Conservation (phyloP, 768 basidiomycete species). For the Termitomyces sp. region DNA sequence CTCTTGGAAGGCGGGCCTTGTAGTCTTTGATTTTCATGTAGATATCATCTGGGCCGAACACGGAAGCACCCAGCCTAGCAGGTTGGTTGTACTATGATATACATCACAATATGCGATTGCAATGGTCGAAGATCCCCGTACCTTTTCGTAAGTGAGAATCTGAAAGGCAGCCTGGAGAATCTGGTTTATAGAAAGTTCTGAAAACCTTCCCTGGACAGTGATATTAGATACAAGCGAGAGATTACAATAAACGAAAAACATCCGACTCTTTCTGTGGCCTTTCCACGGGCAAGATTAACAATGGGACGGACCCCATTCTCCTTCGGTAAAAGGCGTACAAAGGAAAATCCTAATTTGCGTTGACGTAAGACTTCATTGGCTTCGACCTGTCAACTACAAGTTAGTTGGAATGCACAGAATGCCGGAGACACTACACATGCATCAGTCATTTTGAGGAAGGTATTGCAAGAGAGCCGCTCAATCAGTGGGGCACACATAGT, state of each 20-base stretch:
- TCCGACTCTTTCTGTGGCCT: constrained; percentile 25
- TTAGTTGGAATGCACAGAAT: background rate
- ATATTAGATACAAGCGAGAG: background rate
- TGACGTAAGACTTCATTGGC: constrained; percentile 63
- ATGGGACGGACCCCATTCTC: constrained; percentile 94
- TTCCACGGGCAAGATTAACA: constrained; percentile 72
- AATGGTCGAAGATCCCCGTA: constrained; percentile 17
- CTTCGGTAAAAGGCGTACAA: constrained; percentile 87
- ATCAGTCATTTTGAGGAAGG: constrained; percentile 65
- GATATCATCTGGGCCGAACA: constrained; percentile 79
- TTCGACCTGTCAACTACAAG: constrained; percentile 39
- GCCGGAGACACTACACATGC: constrained; percentile 31
- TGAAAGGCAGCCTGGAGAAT: constrained; percentile 80
- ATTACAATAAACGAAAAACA: background rate
- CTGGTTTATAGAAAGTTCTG: constrained; percentile 76
- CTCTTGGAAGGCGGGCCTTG: constrained; percentile 44
- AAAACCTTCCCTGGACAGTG: constrained; percentile 22
- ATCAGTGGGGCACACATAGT: constrained; percentile 76
- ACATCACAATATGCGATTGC: background rate
- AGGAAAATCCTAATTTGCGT: constrained; percentile 76
- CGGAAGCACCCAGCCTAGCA: constrained; percentile 69
- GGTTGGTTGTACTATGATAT: constrained; percentile 51
- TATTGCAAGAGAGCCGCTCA: constrained; percentile 60
- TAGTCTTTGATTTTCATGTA: constrained; percentile 68
- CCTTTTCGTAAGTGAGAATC: constrained; percentile 86